Conservation (phyloP, 148 eudicot species). For the Rhododendron williamsianum region DNA sequence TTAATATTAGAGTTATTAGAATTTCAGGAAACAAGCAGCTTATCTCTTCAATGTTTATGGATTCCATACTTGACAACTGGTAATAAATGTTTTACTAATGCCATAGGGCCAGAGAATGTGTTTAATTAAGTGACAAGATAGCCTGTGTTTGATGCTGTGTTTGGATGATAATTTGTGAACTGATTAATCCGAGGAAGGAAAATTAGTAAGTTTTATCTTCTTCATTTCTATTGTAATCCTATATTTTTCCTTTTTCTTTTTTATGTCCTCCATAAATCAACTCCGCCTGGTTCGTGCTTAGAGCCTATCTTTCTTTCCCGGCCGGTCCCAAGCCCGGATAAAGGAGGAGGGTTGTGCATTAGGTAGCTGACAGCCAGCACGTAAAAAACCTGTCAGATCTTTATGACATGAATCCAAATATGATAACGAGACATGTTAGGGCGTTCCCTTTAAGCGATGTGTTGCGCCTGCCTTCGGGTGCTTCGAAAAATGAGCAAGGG, state of each 20-base stretch:
- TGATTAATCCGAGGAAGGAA: background rate
- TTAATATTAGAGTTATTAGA: background rate
- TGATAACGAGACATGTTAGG: no score
- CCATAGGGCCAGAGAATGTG: background rate
- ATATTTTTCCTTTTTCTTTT: background rate
- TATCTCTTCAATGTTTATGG: background rate
- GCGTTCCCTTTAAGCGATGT: no score
- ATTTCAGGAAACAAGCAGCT: no score
- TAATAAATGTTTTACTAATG: background rate
- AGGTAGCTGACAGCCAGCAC: no score
- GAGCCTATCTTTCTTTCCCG: no score
- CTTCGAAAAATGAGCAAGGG: no score
- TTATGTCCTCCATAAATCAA: background rate
- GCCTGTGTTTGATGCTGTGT: background rate
- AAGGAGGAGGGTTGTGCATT: no score
- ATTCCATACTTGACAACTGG: background rate
- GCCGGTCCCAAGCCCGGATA: no score
- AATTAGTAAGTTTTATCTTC: background rate
- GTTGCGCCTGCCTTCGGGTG: no score
- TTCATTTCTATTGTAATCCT: background rate
- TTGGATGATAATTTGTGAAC: background rate
- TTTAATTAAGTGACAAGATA: background rate
- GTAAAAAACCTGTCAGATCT: no score
- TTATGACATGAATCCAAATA: no score
- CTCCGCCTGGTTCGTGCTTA: no score